Percentiles rank a stretch among this genome's conserved stretches.
phyloP scores from a whole-genome alignment of 2,329 filamentous ascomycete genomes.

The Penicillium sumatraense region DNA sequence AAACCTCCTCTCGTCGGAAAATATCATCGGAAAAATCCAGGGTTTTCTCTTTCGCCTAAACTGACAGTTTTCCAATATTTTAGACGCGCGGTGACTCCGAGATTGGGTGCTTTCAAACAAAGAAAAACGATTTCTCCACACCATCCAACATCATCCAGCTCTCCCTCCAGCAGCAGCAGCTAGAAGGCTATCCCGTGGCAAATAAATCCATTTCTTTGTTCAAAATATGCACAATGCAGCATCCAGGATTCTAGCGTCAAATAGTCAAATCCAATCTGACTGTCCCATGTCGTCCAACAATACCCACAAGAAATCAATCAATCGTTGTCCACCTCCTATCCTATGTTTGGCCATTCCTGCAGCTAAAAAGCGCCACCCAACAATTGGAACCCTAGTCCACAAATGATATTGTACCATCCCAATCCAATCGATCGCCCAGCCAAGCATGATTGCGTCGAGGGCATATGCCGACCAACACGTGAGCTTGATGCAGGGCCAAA shows the following conservation, averaged over 20 bases:
- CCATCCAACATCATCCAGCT: background rate
- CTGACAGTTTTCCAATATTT: background rate
- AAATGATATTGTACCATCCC: background rate
- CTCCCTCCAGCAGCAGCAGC: background rate
- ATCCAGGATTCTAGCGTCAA: background rate
- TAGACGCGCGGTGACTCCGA: background rate
- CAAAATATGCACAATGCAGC: background rate
- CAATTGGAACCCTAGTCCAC: background rate
- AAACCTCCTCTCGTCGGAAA: background rate
- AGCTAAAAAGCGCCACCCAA: slow-evolving; percentile 12
- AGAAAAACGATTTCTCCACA: background rate
- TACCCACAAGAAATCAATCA: too few relatives aligned
- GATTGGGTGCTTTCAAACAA: background rate
- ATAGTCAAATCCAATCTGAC: background rate
- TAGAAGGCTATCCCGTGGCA: background rate
- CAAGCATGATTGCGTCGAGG: background rate
- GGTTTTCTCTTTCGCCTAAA: background rate
- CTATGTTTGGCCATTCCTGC: background rate
- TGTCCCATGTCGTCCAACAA: background rate
- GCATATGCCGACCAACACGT: background rate
- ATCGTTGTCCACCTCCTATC: background rate
- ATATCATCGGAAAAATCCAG: background rate
- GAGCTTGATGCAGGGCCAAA: background rate
- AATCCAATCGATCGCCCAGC: background rate
- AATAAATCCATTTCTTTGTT: background rate